phyloP scores from a whole-genome alignment of 139 green algal species.

The Coelastrella sp. region DNA sequence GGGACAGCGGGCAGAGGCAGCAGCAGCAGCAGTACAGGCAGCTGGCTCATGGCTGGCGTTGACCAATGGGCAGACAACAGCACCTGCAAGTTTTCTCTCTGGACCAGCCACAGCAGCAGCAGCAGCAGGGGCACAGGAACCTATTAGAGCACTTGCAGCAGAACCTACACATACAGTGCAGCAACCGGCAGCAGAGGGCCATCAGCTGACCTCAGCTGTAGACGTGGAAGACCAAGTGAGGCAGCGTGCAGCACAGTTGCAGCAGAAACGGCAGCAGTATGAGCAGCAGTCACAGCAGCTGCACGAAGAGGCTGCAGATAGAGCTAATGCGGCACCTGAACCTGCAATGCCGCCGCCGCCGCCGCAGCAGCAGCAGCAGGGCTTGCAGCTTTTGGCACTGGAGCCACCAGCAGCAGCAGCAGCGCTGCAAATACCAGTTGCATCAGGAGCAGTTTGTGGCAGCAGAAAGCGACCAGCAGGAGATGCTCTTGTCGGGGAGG shows the following conservation, averaged over 20 bases:
- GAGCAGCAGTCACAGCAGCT: conserved; percentile 29
- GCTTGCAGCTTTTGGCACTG: not conserved
- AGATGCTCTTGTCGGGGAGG: not conserved
- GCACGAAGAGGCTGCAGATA: not conserved
- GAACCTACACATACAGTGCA: not conserved
- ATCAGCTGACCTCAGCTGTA: not conserved
- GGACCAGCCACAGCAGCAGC: conserved; percentile 8
- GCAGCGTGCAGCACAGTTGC: not conserved
- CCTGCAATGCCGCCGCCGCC: not conserved
- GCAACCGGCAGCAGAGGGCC: not conserved
- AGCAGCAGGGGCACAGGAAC: not conserved
- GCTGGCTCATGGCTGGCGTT: not conserved
- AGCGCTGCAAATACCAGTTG: not conserved
- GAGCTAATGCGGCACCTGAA: not conserved
- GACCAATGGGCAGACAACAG: not conserved
- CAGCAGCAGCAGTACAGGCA: conserved; percentile 8
- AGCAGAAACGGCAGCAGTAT: conserved; percentile 9
- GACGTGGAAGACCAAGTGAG: not conserved
- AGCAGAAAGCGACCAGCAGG: not conserved
- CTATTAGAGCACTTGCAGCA: not conserved
- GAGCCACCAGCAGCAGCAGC: not conserved
- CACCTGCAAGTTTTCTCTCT: not conserved
- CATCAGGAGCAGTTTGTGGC: not conserved
- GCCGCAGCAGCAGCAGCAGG: not conserved
- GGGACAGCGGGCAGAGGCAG: not conserved